phyloP scores from a whole-genome alignment of 345 rosid species.

The Bruguiera parviflora region DNA sequence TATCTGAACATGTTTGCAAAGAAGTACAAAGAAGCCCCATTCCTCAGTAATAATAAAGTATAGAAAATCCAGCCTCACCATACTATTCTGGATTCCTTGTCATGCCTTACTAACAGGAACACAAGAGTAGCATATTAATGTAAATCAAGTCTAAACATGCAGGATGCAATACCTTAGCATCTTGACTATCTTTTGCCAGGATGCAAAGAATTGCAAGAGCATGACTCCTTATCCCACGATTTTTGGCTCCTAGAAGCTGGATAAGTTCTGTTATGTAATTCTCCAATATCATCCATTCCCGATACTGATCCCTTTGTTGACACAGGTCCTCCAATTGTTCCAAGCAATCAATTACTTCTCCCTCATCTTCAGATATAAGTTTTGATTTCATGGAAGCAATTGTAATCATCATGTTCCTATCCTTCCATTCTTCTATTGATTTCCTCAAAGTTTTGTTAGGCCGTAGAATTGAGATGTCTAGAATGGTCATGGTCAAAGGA shows the following conservation, averaged over 20 bases:
- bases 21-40: too few species aligned
- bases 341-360: slow-evolving; percentile 47
- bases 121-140: not conserved
- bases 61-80: not conserved
- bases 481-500: slow-evolving; percentile 53
- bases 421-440: slow-evolving; percentile 78
- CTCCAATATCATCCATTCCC: slow-evolving; percentile 65
- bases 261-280: slow-evolving; percentile 49
- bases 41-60: not conserved
- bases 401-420: slow-evolving; percentile 62
- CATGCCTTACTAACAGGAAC: not conserved
- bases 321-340: slow-evolving; percentile 54
- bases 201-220: slow-evolving; percentile 44
- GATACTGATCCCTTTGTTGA: slow-evolving; percentile 48
- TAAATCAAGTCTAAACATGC: not conserved
- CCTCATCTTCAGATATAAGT: slow-evolving; percentile 42
- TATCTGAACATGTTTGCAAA: not conserved
- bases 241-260: slow-evolving; percentile 42
- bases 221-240: slow-evolving; percentile 38
- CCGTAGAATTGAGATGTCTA: slow-evolving; percentile 52
- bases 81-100: slow-evolving; percentile 8
- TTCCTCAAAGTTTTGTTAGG: slow-evolving; percentile 66
- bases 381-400: slow-evolving; percentile 53
- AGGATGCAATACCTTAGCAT: slow-evolving; percentile 52
- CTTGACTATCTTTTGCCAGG: slow-evolving; percentile 47